Conservation (phyloP, 805 yeast genomes). For the Zygotorulaspora sp. region DNA sequence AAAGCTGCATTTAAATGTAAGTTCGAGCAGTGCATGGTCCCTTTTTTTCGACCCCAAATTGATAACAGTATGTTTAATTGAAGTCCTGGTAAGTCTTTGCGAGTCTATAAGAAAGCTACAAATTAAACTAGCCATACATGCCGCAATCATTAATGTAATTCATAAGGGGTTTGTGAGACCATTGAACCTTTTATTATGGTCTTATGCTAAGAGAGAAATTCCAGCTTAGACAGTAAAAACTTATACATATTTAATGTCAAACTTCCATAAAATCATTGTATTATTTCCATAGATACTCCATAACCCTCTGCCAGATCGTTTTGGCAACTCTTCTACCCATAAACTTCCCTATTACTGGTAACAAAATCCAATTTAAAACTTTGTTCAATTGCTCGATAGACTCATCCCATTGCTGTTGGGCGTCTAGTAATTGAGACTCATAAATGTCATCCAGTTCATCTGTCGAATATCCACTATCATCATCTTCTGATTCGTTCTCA, state of each 20-base stretch:
- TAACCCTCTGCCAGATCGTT: constrained; percentile 27
- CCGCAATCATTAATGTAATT: constrained; percentile 6
- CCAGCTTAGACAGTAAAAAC: background rate
- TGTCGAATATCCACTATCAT: constrained; percentile 11
- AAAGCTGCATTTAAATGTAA: background rate
- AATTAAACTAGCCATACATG: constrained; percentile 2
- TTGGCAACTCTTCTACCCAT: constrained; percentile 59
- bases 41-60: constrained; percentile 5
- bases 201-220: constrained; percentile 3
- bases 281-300: constrained; percentile 22
- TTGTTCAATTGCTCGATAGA: constrained; percentile 55
- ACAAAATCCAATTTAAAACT: constrained; percentile 53
- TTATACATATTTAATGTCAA: background rate
- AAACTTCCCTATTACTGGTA: constrained; percentile 64
- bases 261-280: too few species aligned
- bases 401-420: constrained; percentile 73
- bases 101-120: constrained; percentile 1
- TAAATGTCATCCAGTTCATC: constrained; percentile 17
- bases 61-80: constrained; percentile 5
- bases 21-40: background rate
- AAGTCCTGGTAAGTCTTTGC: constrained; percentile 6
- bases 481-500: constrained; percentile 5
- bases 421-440: constrained; percentile 37
- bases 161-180: constrained; percentile 9
- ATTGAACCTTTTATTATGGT: constrained; percentile 8